Evolutionary conservation across 257 asterid genomes (phyloP), one percentile per base, ranked within the genome.

Genomic region (Solanum virginianum): DNA sequence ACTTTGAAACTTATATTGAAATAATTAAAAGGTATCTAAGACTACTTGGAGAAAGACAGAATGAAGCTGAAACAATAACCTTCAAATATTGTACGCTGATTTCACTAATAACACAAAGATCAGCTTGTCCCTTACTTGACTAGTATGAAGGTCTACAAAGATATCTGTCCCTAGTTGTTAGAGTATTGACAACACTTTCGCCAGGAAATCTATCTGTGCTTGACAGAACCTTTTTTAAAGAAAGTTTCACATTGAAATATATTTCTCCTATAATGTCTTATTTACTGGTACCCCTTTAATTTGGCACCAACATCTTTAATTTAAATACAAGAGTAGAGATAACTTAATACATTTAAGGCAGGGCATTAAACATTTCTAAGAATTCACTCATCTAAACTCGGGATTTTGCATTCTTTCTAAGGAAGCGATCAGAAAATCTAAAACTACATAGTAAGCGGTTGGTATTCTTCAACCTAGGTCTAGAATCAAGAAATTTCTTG

Each of bases 71-170:
- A 18, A 49, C 13, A 80, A 59, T 32, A 80, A 96, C 98, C 99
- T 94, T 92, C 92, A 83, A 93, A 96, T 45, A 98, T 51, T 90
- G 98, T 60, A n/a, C 84, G 69, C 89, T 90, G 29, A 96, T 89
- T 86, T 95, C 96, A 54, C 94, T 90, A 71, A 96, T 90, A 71
- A 96, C 89, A 92, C 97, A 95, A 82, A 95, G 83, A 66, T 95
- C 92, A n/a, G 92, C 84, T 26, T 96, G 93, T 68, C 98, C 98
- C 90, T 86, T 88, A 86, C 99, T 95, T 41, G 99, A 96, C 98
- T 97, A 95, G 90, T 95, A 95, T 10, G 94, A 94, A 79, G 93
- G 91, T 87, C 94, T 85, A 75, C 88, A 54, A 3, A 81, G 36
- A 83, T 87, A 86, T 81, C 91, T 88, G 82, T 91, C 95, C 86